Conservation (phyloP, 345 rosid genomes). For the Camelina neglecta region DNA sequence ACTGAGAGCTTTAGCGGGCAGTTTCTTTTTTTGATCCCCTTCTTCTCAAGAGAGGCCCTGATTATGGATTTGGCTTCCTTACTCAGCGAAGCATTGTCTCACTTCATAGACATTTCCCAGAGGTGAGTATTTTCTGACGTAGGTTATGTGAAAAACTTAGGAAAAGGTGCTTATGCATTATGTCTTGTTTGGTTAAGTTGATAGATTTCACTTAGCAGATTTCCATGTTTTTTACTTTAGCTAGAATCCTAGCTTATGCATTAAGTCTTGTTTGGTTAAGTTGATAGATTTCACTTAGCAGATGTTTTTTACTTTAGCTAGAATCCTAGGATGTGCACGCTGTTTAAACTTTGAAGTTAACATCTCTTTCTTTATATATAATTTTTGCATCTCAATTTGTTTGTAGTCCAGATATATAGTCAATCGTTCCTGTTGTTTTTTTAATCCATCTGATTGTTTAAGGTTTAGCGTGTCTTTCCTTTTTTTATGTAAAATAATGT, state of each 20-base stretch:
- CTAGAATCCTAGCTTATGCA: background rate
- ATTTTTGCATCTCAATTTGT: background rate
- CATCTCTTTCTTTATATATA: background rate
- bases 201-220: background rate
- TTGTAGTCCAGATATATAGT: background rate
- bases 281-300: background rate
- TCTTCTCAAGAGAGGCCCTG: background rate
- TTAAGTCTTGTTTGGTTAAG: background rate
- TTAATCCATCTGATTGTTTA: background rate
- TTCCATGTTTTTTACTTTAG: background rate
- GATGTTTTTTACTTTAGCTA: background rate
- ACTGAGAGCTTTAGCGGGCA: constrained; percentile 4
- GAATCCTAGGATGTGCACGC: constrained; percentile 5
- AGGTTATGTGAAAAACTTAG: background rate
- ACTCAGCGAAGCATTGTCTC: background rate
- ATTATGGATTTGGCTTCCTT: constrained; percentile 6
- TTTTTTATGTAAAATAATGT: background rate
- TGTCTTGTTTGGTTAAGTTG: constrained; percentile 3
- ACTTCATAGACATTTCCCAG: background rate
- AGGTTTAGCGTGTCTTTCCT: background rate
- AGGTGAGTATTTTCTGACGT: background rate
- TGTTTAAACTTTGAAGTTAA: background rate
- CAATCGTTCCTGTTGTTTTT: background rate
- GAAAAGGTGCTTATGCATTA: background rate
- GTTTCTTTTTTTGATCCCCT: constrained; percentile 4